Base-by-base conservation (phyloP, 306 rosid genomes). In the Erythrophleum fordii region DNA sequence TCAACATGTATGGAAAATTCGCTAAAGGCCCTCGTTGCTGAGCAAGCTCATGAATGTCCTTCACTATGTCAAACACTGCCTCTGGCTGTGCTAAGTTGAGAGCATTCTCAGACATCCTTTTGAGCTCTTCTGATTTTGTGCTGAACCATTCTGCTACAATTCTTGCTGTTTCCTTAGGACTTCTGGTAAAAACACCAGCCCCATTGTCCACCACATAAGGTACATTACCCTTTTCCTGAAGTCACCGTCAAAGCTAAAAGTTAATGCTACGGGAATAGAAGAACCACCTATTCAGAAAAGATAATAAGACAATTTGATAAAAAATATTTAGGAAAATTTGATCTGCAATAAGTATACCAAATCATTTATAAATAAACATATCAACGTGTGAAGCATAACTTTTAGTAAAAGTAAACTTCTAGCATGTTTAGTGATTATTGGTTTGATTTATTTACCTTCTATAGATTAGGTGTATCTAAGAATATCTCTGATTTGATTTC, bases 151-250 rank as follows among this genome's bases (percentile, higher is more conserved):
- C 97, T 0, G 93, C 84, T 61, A 95, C 98, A 8, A 93, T 81
- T 81, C 80, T 85, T 2, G 98, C 94, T 13, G 98, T 95, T 84
- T 93, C 97, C 64, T 86, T 93, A 5, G 99, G 87, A 81, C 97
- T 93, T 49, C 99, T 86, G 0, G 97, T 93, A 89, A 95, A 95
- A 68, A 95, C 98, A 37, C 99, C 99, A 4, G 98, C 99, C 26
- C 97, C 99, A 68, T 93, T 93, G 82, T 95, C 82, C 12, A 95
- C 99, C 18, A 95, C 99, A 73, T 95, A 95, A 0, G 99, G 99
- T 65, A 95, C 98, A 64, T 95, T 95, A 37, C 99, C 99, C 85
- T 95, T 95, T 77, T 95, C 99, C 99, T 95, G 84, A n/a, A 39
- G 72, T 78, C 61, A 72, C 61, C 78, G 65, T 67, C 42, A 41